Percentiles rank a stretch among this genome's conserved stretches.
phyloP scores from a whole-genome alignment of 345 rosid species.

The Erysimum cheiranthoides region DNA sequence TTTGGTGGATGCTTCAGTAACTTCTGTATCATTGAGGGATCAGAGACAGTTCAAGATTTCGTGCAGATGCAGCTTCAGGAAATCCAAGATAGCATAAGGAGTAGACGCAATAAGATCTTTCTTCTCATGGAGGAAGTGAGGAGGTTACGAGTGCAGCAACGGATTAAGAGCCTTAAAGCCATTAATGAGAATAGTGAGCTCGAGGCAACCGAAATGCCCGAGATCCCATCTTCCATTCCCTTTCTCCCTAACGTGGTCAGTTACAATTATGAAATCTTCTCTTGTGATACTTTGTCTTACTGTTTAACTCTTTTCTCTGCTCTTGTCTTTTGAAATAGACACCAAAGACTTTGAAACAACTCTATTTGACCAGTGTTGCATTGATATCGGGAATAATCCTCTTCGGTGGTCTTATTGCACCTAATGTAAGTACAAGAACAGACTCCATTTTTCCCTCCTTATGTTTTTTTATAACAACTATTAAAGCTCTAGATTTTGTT shows the following conservation, averaged over 20 bases:
- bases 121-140: constrained; percentile 99
- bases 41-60: constrained; percentile 89
- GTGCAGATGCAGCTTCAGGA: constrained; percentile 87
- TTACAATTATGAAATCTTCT: constrained; percentile 1
- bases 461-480: background rate
- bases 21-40: constrained; percentile 95
- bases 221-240: constrained; percentile 91
- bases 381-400: constrained; percentile 73
- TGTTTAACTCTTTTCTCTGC: constrained; percentile 12
- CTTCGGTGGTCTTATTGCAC: constrained; percentile 95
- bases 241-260: constrained; percentile 79
- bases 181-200: constrained; percentile 49
- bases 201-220: constrained; percentile 83
- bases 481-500: constrained; percentile 22
- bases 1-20: constrained; percentile 53
- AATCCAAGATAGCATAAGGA: constrained; percentile 81
- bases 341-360: constrained; percentile 81
- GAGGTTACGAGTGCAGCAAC: constrained; percentile 85
- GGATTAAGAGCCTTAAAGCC: constrained; percentile 60
- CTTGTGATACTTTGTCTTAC: background rate
- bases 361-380: constrained; percentile 75
- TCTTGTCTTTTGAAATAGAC: constrained; percentile 57
- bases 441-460: background rate
- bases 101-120: constrained; percentile 90
- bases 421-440: constrained; percentile 60